phyloP scores from a whole-genome alignment of 2,329 filamentous ascomycete genomes.

The Cucurbitaria berberidis region DNA sequence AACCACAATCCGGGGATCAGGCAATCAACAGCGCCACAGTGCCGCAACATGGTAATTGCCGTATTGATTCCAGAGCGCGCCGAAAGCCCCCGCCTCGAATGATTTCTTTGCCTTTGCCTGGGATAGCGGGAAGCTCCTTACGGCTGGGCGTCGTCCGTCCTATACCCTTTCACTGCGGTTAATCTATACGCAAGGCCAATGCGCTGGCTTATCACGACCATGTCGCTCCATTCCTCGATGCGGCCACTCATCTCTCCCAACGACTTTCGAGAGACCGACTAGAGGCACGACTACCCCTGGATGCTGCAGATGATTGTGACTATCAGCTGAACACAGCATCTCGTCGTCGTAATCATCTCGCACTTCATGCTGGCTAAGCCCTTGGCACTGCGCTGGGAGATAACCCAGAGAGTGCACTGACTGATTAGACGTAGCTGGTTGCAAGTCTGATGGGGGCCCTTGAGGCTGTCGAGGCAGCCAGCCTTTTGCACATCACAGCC shows the following conservation, averaged over 20 bases:
- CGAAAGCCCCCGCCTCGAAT: constrained; percentile 12
- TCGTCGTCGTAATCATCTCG: constrained; percentile 31
- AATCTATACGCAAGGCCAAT: constrained; percentile 22
- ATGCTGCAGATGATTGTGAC: constrained; percentile 39
- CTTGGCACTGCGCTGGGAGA: constrained; percentile 14
- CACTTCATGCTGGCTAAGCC: constrained; percentile 16
- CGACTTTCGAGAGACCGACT: constrained; percentile 5
- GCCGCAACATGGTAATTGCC: constrained; percentile 38
- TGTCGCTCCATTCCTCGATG: constrained; percentile 6
- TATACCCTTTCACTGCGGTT: constrained; percentile 8
- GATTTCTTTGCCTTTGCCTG: constrained; percentile 20
- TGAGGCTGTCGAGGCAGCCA: neutral
- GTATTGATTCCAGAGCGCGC: constrained; percentile 37
- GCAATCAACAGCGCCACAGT: constrained; percentile 44
- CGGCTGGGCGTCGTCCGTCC: constrained; percentile 20
- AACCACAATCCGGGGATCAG: constrained; percentile 28
- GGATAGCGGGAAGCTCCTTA: constrained; percentile 5
- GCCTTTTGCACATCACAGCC: constrained; percentile 3
- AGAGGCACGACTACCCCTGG: constrained; percentile 28
- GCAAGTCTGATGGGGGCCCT: neutral
- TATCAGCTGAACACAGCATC: constrained; percentile 43
- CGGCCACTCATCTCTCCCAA: constrained; percentile 21
- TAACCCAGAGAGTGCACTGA: constrained; percentile 11
- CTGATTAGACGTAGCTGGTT: constrained; percentile 7
- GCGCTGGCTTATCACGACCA: constrained; percentile 27